Base-by-base conservation (phyloP, 768 basidiomycete genomes). In the Sporobolomyces phaffii region DNA sequence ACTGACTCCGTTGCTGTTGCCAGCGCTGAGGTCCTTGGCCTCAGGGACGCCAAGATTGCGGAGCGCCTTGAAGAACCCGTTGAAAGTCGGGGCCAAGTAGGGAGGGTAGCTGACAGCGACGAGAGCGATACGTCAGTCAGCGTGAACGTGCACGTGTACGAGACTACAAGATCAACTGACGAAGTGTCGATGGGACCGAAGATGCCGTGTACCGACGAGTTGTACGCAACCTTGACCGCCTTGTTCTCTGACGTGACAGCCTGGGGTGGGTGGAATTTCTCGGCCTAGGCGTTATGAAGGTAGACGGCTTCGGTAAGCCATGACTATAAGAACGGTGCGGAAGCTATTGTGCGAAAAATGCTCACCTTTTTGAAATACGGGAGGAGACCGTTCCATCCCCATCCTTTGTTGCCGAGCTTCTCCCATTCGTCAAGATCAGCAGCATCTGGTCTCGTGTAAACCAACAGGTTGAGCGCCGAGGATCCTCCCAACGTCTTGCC, bases 401-500 rank as follows among this genome's bases (percentile, higher is more conserved):
- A 64, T 3, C 62, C 59, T 3, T 54, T 31, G 64, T 48, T 29
- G 43, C 47, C 26, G 26, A 49, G 3, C 26, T 36, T 11, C 17
- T 36, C 52, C 62, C 53, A 54, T 13, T 29, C 14, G 52, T 36
- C 43, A n/a, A 47, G 51, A 29, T 61, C 31, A 15, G 34, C 33
- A 28, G 53, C 52, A 29, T 29, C 44, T 1, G 52, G 45, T 31
- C 33, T 2, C 34, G 47, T 36, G 48, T 57, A 64, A 17, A 65
- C 47, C 34, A 65, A 44, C 43, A 69, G 56, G 66, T 73, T 72
- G 38, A 75, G 57, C 8, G 69, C 65, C 8, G 72, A 69, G 5
- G 61, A 60, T 24, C 74, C 74, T 24, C 74, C 74, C 26, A 75
- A 71, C 8, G 65, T 66, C 41, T 65, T 65, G 11, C 63, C 65